Conservation (phyloP, 768 basidiomycete genomes). For the Tylopilus subfusipes region DNA sequence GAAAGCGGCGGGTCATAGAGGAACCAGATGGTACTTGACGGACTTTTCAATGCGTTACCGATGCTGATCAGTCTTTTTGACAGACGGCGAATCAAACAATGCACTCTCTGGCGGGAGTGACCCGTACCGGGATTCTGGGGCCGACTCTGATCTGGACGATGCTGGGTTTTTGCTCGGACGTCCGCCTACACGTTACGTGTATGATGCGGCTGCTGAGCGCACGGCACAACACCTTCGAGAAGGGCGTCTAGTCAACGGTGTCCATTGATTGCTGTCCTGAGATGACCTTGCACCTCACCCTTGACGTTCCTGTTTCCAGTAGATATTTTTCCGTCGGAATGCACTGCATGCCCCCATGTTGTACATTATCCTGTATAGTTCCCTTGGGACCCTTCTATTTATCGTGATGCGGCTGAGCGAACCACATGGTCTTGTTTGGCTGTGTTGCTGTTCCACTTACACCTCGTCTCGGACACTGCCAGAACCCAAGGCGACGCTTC, state of each 20-base stretch:
- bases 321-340: slow-evolving; percentile 14
- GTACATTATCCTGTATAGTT: slow-evolving; percentile 23
- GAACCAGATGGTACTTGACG: slow-evolving; percentile 39
- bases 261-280: slow-evolving; percentile 37
- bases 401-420: slow-evolving; percentile 1
- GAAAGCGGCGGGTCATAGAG: slow-evolving; percentile 69
- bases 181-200: slow-evolving; percentile 69
- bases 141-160: slow-evolving; percentile 54
- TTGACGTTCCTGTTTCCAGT: slow-evolving; percentile 1
- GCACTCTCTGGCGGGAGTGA: slow-evolving; percentile 46
- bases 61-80: not conserved
- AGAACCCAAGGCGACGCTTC: not conserved
- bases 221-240: slow-evolving; percentile 56
- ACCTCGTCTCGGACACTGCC: not conserved
- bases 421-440: slow-evolving; percentile 25
- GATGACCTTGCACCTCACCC: not conserved
- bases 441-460: slow-evolving; percentile 5
- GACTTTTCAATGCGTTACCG: not conserved
- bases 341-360: slow-evolving; percentile 19
- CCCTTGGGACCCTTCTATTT: slow-evolving; percentile 21
- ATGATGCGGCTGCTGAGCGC: slow-evolving; percentile 88
- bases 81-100: slow-evolving; percentile 53
- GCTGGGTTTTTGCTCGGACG: slow-evolving; percentile 34
- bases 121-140: slow-evolving; percentile 29
- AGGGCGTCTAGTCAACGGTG: slow-evolving; percentile 42